These are phyloP conservation scores for Camelina sativa DNA, from an alignment of 345 rosid species.

Conservation along the genomic window DNA sequence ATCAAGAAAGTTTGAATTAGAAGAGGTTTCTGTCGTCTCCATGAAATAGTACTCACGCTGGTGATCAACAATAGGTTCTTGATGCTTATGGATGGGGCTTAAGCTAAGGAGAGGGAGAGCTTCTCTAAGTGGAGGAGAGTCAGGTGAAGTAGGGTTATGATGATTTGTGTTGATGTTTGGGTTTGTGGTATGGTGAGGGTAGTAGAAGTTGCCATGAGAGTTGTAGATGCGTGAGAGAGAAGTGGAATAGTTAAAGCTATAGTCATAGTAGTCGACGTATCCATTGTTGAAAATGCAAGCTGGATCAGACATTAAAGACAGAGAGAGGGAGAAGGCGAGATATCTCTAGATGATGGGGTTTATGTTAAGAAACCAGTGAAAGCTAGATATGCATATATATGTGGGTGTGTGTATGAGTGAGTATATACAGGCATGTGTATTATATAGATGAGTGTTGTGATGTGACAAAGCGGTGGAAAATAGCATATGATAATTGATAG, in stretches of 20 bases:
- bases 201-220: slow-evolving; percentile 41
- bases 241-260: slow-evolving; percentile 49
- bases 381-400: slow-evolving; percentile 42
- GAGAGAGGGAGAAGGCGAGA: slow-evolving; percentile 24
- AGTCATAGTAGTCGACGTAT: slow-evolving; percentile 50
- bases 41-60: slow-evolving; percentile 52
- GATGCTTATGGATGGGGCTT: slow-evolving; percentile 64
- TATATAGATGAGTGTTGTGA: slow-evolving; percentile 49
- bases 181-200: slow-evolving; percentile 40
- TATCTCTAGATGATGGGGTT: slow-evolving; percentile 31
- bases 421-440: slow-evolving; percentile 28
- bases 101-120: slow-evolving; percentile 89
- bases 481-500: slow-evolving; percentile 40
- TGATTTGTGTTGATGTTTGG: slow-evolving; percentile 37
- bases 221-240: slow-evolving; percentile 47
- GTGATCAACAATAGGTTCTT: slow-evolving; percentile 38
- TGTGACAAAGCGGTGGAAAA: slow-evolving; percentile 55
- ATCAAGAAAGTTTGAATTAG: slow-evolving; percentile 33
- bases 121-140: slow-evolving; percentile 83
- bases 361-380: slow-evolving; percentile 35
- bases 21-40: slow-evolving; percentile 42
- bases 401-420: slow-evolving; percentile 8
- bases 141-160: slow-evolving; percentile 39
- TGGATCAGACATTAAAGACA: slow-evolving; percentile 65
- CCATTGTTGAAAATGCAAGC: slow-evolving; percentile 57